Percentiles rank a stretch among this genome's conserved stretches.
Conservation (phyloP, 495 filamentous ascomycete genomes). For the Tuber magnatum region DNA sequence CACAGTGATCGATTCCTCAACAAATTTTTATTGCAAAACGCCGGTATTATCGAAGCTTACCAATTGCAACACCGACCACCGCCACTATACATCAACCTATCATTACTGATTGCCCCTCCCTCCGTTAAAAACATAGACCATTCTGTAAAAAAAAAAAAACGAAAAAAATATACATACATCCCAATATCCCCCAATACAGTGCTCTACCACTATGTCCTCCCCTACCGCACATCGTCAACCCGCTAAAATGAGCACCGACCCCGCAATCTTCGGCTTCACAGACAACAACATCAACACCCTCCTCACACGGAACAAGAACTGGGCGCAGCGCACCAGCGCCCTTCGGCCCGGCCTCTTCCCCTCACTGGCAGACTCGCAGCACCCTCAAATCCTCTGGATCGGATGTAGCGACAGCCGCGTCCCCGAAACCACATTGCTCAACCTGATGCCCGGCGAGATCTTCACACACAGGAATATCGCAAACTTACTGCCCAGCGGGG, state of each 20-base stretch:
- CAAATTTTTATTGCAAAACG: background rate
- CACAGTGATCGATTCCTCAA: background rate
- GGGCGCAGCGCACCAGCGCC: slow-evolving; percentile 49
- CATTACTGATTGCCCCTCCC: background rate
- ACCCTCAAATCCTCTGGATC: slow-evolving; percentile 58
- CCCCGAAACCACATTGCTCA: slow-evolving; percentile 55
- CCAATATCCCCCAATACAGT: background rate
- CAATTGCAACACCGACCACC: background rate
- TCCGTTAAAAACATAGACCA: background rate
- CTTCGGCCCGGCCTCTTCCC: slow-evolving; percentile 53
- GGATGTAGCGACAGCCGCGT: slow-evolving; percentile 59
- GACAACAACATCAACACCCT: slow-evolving; percentile 45
- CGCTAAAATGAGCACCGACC: background rate
- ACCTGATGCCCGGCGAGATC: slow-evolving; percentile 54
- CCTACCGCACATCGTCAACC: background rate
- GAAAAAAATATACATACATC: background rate
- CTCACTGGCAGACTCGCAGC: slow-evolving; percentile 50
- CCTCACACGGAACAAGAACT: slow-evolving; percentile 51
- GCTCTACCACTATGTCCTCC: no score
- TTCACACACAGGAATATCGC: slow-evolving; percentile 62
- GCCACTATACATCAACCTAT: background rate
- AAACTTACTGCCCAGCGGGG: slow-evolving; percentile 54
- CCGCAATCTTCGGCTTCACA: slow-evolving; percentile 27
- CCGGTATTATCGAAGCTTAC: background rate
- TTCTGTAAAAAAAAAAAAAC: background rate